A percentile compares a stretch with the other conserved stretches of the same genome.
phyloP scores from a whole-genome alignment of 176 grass and related monocot genomes.

The Triticum aestivum region IWGSC_CS_RefSeq_v2.1 NC_057813.1:452545449-452545948 shows the following conservation, averaged over 20 bases:
- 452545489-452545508: slow-evolving; percentile 82
- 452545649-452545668: slow-evolving; percentile 89
- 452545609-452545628: slow-evolving; percentile 41
- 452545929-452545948: slow-evolving; percentile 7
- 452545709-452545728: slow-evolving; percentile 56
- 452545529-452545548: slow-evolving; percentile 65
- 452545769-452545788: slow-evolving; percentile 93
- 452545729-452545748: slow-evolving; percentile 47
- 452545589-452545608: slow-evolving; percentile 71
- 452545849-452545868: slow-evolving; percentile 28
- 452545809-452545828: slow-evolving; percentile 81
- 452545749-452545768: slow-evolving; percentile 89
- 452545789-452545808: slow-evolving; percentile 87
- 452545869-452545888: slow-evolving; percentile 22
- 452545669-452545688: slow-evolving; percentile 77
- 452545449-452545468: slow-evolving; percentile 95
- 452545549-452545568: slow-evolving; percentile 80
- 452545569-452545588: slow-evolving; percentile 73
- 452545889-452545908: slow-evolving; percentile 16
- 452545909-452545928: not conserved
- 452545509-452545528: slow-evolving; percentile 84
- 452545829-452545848: slow-evolving; percentile 82
- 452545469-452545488: slow-evolving; percentile 56
- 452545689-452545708: slow-evolving; percentile 78
- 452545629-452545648: slow-evolving; percentile 61